A percentile compares a stretch with the other conserved stretches of the same genome.
Conservation (phyloP, 2,329 filamentous ascomycete genomes). For the Venturia pyrina region DNA sequence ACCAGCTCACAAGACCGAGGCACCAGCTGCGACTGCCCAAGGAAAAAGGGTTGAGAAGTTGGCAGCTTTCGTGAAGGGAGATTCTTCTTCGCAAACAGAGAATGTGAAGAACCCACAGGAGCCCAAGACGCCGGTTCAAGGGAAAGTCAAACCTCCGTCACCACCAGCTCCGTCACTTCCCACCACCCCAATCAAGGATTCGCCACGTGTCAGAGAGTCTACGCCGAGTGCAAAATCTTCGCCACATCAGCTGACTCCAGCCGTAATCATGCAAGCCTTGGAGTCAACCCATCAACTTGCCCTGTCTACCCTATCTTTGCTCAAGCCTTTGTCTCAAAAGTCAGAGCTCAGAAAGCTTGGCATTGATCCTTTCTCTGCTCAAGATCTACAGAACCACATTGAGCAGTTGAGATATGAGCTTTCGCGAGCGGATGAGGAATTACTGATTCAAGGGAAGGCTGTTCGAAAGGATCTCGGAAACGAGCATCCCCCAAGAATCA, state of each 20-base stretch:
- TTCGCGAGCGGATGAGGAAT: constrained; percentile 24
- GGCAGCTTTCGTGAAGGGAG: background rate
- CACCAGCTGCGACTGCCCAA: background rate
- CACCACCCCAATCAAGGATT: background rate
- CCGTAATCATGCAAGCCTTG: constrained; percentile 6
- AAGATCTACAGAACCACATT: constrained; percentile 22
- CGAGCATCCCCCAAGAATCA: constrained; percentile 27
- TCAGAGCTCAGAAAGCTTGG: constrained; percentile 19
- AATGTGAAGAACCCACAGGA: background rate
- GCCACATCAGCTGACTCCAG: constrained; percentile 1
- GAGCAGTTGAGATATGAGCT: constrained; percentile 11
- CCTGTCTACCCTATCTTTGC: constrained; percentile 2
- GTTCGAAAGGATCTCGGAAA: constrained; percentile 30
- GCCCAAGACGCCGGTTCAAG: background rate
- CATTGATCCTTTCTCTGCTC: constrained; percentile 16
- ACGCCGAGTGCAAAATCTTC: background rate
- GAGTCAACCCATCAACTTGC: constrained; percentile 10
- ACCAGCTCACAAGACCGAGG: background rate
- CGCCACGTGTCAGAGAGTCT: background rate
- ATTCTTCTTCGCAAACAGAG: background rate
- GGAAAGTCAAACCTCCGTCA: background rate
- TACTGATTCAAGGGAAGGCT: constrained; percentile 41
- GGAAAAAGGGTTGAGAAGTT: background rate
- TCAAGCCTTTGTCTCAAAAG: constrained; percentile 13
- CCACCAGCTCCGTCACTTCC: background rate